Base-by-base conservation (phyloP, 1,284 basidiomycete species). In the Vanrija pseudolonga region DNA sequence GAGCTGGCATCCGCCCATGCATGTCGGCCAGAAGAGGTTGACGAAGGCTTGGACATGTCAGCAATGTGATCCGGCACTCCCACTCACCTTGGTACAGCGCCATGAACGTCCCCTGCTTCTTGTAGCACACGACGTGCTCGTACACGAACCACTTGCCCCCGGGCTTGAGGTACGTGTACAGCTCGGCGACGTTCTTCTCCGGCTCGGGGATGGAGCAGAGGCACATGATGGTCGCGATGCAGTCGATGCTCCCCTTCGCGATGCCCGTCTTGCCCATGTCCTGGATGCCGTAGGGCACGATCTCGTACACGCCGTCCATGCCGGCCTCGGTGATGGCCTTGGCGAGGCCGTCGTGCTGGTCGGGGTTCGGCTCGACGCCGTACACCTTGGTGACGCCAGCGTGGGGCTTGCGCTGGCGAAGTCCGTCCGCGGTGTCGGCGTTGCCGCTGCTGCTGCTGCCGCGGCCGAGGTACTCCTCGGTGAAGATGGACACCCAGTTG, bases 141-240 rank as follows among this genome's bases (percentile, higher is more conserved):
- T 60, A 60, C 38, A 60, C 55, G 36, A 42, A 60, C 58, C 58
- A 60, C 18, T 37, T 41, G 6, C 58, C 58, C 2, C 58, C 55
- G 19, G 58, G 58, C 24, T 56, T 56, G 52, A 60, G 58, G 36
- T 60, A 60, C n/a, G 23, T 19, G 55, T 60, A 60, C 15, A 60
- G 55, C 51, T 54, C 58, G 36, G 44, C 42, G 39, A 60, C 46
- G 46, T 60, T 60, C 46, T 48, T 47, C 26, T 54, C 52, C 3
- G 49, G 58, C 8, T 60, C 55, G 6, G 58, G 58, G 26, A 60
- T 60, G 37, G 45, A 51, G 52, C 58, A 60, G 12, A 60, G 50
- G 26, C 55, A 56, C 26, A 60, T 46, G 14, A 60, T 36, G 8
- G 55, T 60, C 15, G 46, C 58, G 26, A 60, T 55, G 20, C 46